Evolutionary conservation across 2,329 filamentous ascomycete species (phyloP).

Genomic region (Mariannaea elegans): DNA sequence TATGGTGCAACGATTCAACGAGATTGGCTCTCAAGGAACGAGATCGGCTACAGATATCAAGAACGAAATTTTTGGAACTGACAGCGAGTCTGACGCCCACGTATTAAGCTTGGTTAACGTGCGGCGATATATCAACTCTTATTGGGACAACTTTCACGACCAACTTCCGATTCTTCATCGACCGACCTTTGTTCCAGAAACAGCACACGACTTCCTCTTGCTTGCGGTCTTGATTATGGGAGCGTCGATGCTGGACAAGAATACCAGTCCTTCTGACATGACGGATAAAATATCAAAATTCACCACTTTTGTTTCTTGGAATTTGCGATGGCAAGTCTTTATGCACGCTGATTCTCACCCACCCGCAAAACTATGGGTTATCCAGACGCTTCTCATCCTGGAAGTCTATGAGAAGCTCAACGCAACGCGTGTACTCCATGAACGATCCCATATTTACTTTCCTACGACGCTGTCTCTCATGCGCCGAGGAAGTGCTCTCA

Average conservation of each 20-base stretch:
- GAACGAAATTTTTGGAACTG: constrained; percentile 40
- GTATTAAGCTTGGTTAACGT: constrained; percentile 39
- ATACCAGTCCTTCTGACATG: constrained; percentile 24
- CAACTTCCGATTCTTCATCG: constrained; percentile 39
- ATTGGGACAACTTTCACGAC: constrained; percentile 42
- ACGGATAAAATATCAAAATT: constrained; percentile 41
- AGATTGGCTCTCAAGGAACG: constrained; percentile 39
- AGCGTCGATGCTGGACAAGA: constrained; percentile 40
- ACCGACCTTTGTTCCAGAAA: constrained; percentile 40
- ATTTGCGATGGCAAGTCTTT: constrained; percentile 41
- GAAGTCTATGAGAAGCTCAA: constrained; percentile 42
- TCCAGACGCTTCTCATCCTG: constrained; percentile 38
- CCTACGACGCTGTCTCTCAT: constrained; percentile 40
- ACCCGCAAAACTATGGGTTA: constrained; percentile 41
- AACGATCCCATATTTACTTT: constrained; percentile 43
- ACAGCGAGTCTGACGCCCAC: constrained; percentile 38
- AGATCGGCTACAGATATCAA: constrained; percentile 41
- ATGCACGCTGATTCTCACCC: constrained; percentile 42
- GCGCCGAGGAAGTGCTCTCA: constrained; percentile 40
- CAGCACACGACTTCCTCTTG: constrained; percentile 39
- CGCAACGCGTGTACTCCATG: constrained; percentile 39
- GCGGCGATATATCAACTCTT: constrained; percentile 39
- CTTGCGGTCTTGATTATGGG: constrained; percentile 41
- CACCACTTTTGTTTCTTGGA: constrained; percentile 42
- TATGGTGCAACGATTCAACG: constrained; percentile 41